Evolutionary conservation across 345 rosid genomes (phyloP).

Genomic region (Dipteronia dyeriana): DNA sequence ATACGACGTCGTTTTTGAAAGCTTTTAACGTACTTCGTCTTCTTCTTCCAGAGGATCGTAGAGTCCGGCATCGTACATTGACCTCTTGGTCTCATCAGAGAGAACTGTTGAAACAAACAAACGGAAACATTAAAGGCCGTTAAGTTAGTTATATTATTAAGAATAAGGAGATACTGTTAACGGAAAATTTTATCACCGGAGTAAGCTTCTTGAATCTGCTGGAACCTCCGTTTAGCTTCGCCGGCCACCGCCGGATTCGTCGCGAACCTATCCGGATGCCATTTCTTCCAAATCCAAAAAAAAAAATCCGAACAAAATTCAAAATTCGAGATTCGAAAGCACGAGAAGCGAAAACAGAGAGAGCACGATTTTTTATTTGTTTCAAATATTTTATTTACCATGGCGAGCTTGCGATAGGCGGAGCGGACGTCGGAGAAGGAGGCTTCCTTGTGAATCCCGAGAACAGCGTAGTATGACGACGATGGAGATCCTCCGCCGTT

Average conservation of each 20-base stretch:
- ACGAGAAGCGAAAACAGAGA: too few relatives aligned
- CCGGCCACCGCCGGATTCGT: conserved; percentile 57
- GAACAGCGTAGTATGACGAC: conserved; percentile 66
- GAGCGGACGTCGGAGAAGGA: conserved; percentile 79
- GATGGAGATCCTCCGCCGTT: conserved; percentile 59
- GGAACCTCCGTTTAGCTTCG: conserved; percentile 84
- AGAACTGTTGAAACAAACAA: conserved; percentile 45
- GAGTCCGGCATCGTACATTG: conserved; percentile 80
- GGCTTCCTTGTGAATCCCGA: conserved; percentile 78
- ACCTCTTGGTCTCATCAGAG: conserved; percentile 60
- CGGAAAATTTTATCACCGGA: conserved; percentile 49
- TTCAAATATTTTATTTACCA: conserved; percentile 50
- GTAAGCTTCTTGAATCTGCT: conserved; percentile 92
- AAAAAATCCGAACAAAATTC: background rate
- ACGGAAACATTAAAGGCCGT: conserved; percentile 17
- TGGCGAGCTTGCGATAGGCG: conserved; percentile 87
- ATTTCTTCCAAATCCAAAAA: conserved; percentile 48
- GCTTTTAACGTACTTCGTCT: conserved; percentile 55
- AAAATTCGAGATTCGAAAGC: background rate
- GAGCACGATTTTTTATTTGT: too few relatives aligned
- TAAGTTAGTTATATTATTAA: background rate
- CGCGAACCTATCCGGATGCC: conserved; percentile 87
- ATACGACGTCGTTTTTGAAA: conserved; percentile 5
- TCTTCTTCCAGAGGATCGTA: conserved; percentile 75
- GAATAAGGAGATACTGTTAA: background rate